Evolutionary conservation across 129 eudicot genomes (phyloP), one percentile per base, ranked within the genome.

Genomic region (Chrysanthemum seticuspe): DNA sequence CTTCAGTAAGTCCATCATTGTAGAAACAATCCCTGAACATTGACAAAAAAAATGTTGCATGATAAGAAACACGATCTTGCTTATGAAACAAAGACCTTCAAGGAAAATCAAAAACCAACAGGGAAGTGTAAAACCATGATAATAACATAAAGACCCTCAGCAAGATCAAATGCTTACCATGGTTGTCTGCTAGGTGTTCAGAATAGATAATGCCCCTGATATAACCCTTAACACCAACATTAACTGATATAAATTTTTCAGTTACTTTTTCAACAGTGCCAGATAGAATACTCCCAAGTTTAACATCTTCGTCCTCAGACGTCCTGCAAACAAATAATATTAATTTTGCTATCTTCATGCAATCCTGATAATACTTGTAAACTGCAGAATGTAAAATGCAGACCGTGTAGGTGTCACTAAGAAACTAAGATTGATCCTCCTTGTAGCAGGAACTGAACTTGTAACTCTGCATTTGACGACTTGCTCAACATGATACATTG

Each of bases 391-490:
- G 55, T 52, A 62, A 12, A 14, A 66, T 51, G 18, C 75, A 81
- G 60, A 91, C 97, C 94, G 85, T 71, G 84, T 40, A 62, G 95
- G 85, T 21, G 83, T 79, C 73, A 80, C 87, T 61, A 76, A 73
- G 80, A 92, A 89, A 82, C 96, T 92, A 62, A 92, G 88, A 80
- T 74, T 87, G 83, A 92, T 89, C 51, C 92, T 85, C 66, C 76
- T 81, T 27, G 84, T 71, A 78, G 90, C 83, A 34, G 98, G 96
- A 80, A 76, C 59, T 68, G 91, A 87, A 71, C 90, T 89, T 66
- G 88, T 86, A 69, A 92, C 92, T 80, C 98, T 82, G 81, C 96
- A 92, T 83, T 92, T 92, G 54, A 89, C 87, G 36, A 92, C 98
- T 83, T 92, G 88, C 78, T 90, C 98, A 71, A 89, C 90, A 74